These are phyloP conservation scores for Albophoma yamanashiensis DNA, from an alignment of 2,329 filamentous ascomycete species.

Conservation along the genomic window DNA sequence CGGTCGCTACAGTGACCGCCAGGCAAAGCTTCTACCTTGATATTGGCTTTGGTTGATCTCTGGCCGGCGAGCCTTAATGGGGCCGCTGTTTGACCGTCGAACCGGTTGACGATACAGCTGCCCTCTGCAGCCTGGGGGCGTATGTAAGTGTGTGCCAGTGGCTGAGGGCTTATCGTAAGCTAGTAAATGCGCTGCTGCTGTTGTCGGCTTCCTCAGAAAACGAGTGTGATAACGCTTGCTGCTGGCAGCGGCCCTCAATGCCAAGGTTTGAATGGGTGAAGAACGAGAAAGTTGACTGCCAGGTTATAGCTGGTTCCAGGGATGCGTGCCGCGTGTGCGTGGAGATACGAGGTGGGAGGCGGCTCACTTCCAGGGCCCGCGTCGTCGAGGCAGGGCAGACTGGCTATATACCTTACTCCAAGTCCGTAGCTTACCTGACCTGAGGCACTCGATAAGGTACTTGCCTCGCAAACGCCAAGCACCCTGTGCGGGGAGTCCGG, in stretches of 20 bases:
- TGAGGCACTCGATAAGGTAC: not conserved
- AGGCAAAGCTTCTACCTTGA: not conserved
- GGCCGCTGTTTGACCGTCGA: not conserved
- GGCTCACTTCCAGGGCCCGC: not conserved
- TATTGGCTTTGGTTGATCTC: not conserved
- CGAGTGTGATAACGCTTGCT: constrained; percentile 1
- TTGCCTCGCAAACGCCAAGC: not conserved
- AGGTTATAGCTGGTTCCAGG: not conserved
- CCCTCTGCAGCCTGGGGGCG: not conserved
- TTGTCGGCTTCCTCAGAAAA: not conserved
- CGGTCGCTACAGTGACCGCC: not conserved
- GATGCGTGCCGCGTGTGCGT: not conserved
- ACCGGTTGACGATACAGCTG: not conserved
- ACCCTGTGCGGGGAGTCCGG: not conserved
- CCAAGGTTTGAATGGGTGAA: not conserved
- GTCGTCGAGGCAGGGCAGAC: not conserved
- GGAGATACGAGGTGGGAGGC: constrained; percentile 5
- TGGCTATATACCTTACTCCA: not conserved
- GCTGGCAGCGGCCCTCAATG: not conserved
- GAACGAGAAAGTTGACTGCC: not conserved
- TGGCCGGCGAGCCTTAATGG: not conserved
- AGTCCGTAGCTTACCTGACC: not conserved
- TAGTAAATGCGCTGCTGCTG: not conserved
- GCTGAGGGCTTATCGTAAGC: not conserved
- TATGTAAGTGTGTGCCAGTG: not conserved